Evolutionary conservation across 2,329 filamentous ascomycete species (phyloP).

Genomic region (Apiospora hydei): DNA sequence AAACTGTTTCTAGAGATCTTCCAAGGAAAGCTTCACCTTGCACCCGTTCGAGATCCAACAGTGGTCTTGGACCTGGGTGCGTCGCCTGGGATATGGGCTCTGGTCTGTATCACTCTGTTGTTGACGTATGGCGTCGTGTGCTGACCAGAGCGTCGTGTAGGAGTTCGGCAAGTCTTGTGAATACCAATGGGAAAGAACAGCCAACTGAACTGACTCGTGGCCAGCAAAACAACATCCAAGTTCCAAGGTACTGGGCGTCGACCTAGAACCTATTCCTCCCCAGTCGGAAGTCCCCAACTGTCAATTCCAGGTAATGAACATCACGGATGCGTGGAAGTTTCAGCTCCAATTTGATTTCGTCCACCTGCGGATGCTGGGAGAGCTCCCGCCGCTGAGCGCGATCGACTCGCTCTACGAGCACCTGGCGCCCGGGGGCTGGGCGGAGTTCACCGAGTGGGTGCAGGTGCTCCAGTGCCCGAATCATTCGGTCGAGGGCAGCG

Average conservation of each 20-base stretch:
- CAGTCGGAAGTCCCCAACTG: slow-evolving; percentile 38
- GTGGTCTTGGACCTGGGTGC: slow-evolving; percentile 41
- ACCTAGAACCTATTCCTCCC: slow-evolving; percentile 39
- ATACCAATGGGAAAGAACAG: too few species aligned
- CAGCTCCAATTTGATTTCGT: slow-evolving; percentile 40
- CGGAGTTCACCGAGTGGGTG: slow-evolving; percentile 46
- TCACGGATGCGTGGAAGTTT: slow-evolving; percentile 36
- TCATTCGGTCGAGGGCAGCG: slow-evolving; percentile 39
- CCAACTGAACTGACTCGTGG: background rate
- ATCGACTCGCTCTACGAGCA: slow-evolving; percentile 41
- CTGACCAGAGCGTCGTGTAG: slow-evolving; percentile 6
- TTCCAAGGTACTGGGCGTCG: slow-evolving; percentile 39
- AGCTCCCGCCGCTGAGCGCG: slow-evolving; percentile 34
- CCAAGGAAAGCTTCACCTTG: slow-evolving; percentile 40
- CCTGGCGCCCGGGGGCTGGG: slow-evolving; percentile 44
- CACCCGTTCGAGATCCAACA: slow-evolving; percentile 37
- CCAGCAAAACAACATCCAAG: slow-evolving; percentile 37
- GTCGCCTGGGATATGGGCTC: slow-evolving; percentile 40
- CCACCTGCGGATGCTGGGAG: slow-evolving; percentile 41
- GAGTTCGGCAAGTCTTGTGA: slow-evolving; percentile 16
- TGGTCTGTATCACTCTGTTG: slow-evolving; percentile 31
- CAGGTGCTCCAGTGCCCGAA: slow-evolving; percentile 41
- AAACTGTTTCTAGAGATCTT: slow-evolving; percentile 39
- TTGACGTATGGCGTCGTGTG: background rate
- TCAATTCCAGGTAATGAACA: slow-evolving; percentile 38